A percentile compares a stretch with the other conserved stretches of the same genome.
Conservation (phyloP, 768 basidiomycete species). For the Clitopilus passeckerianus region DNA sequence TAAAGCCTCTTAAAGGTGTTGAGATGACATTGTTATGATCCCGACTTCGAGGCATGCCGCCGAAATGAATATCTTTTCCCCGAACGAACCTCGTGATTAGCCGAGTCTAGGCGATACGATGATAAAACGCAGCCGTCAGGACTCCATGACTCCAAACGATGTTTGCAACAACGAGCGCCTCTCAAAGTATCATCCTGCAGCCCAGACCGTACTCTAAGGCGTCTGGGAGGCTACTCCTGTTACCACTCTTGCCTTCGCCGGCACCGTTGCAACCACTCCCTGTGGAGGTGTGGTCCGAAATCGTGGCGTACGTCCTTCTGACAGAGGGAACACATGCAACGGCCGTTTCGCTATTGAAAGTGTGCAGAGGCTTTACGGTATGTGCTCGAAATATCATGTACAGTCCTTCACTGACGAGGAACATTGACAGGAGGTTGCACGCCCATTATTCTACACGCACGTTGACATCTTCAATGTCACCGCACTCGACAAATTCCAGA, state of each 20-base stretch:
- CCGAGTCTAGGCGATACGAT: background rate
- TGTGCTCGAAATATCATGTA: slow-evolving; percentile 5
- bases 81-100: background rate
- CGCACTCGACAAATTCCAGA: slow-evolving; percentile 52
- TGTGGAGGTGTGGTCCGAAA: slow-evolving; percentile 64
- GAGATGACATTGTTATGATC: background rate
- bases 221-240: slow-evolving; percentile 56
- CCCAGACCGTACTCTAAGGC: slow-evolving; percentile 62
- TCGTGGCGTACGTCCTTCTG: slow-evolving; percentile 40
- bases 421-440: slow-evolving; percentile 48
- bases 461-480: slow-evolving; percentile 38
- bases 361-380: slow-evolving; percentile 46
- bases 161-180: slow-evolving; percentile 23
- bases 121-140: background rate
- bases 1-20: background rate
- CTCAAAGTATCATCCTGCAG: slow-evolving; percentile 44
- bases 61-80: background rate
- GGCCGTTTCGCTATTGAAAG: slow-evolving; percentile 30
- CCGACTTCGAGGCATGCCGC: background rate
- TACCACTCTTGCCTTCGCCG: slow-evolving; percentile 61
- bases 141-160: background rate
- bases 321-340: slow-evolving; percentile 16
- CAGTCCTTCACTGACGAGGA: background rate
- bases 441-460: slow-evolving; percentile 63
- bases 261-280: slow-evolving; percentile 54